phyloP scores from a whole-genome alignment of 805 yeast species.

The Ogataea trehaloabstinens region DNA sequence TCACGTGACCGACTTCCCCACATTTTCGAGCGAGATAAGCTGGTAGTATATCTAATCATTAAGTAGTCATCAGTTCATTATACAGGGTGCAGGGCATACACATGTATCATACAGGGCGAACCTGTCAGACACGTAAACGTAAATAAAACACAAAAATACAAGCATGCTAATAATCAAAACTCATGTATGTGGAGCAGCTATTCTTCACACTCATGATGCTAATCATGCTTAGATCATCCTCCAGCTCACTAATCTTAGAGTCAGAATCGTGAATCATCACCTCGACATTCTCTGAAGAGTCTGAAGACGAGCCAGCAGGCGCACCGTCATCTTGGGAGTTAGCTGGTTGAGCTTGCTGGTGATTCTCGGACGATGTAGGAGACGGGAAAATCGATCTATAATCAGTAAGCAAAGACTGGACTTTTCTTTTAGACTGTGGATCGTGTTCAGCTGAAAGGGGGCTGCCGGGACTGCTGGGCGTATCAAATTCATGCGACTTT shows the following conservation, averaged over 20 bases:
- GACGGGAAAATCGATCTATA: slow-evolving; percentile 27
- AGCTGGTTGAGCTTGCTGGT: background rate
- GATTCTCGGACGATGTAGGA: slow-evolving; percentile 15
- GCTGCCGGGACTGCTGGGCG: background rate
- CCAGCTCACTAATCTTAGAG: slow-evolving; percentile 12
- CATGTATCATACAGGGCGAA: too few relatives aligned
- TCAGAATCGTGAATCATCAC: slow-evolving; percentile 18
- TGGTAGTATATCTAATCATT: too few relatives aligned
- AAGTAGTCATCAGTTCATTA: too few relatives aligned
- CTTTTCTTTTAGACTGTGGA: slow-evolving; percentile 10
- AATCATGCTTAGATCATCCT: slow-evolving; percentile 23
- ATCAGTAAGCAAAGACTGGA: slow-evolving; percentile 19
- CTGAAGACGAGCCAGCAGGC: slow-evolving; percentile 8
- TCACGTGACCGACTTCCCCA: too few relatives aligned
- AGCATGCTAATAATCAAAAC: slow-evolving; percentile 18
- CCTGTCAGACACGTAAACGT: too few relatives aligned
- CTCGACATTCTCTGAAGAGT: slow-evolving; percentile 15
- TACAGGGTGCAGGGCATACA: too few relatives aligned
- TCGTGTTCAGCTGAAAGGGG: background rate
- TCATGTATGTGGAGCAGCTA: slow-evolving; percentile 18
- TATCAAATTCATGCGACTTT: slow-evolving; percentile 7
- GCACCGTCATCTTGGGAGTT: background rate
- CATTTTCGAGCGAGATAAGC: too few relatives aligned
- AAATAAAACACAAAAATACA: background rate
- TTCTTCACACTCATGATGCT: slow-evolving; percentile 26